These are phyloP conservation scores for Populus alba DNA, from an alignment of 345 rosid species.

Conservation along the genomic window DNA sequence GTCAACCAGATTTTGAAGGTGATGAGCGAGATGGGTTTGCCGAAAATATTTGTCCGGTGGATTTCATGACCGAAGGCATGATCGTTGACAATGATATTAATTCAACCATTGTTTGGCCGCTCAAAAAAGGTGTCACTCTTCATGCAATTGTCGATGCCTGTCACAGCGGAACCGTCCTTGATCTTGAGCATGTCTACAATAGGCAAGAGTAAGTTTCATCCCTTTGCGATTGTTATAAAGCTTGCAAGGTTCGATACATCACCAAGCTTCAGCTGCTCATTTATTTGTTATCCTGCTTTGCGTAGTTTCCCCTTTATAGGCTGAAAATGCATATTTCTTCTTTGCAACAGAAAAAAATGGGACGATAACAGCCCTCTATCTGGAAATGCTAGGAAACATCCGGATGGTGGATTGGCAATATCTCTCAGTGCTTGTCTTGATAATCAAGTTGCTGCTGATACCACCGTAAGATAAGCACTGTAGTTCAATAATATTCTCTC, in stretches of 20 bases:
- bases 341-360: conserved; percentile 33
- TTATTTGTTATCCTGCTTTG: neutral
- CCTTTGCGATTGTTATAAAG: no score
- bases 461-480: neutral
- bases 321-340: neutral
- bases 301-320: neutral
- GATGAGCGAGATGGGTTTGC: conserved; percentile 63
- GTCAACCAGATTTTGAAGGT: conserved; percentile 34
- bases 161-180: conserved; percentile 68
- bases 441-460: conserved; percentile 20
- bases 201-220: conserved; percentile 22
- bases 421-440: conserved; percentile 20
- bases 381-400: conserved; percentile 15
- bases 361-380: conserved; percentile 25
- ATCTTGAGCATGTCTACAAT: conserved; percentile 41
- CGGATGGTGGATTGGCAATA: conserved; percentile 30
- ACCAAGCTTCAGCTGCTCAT: neutral
- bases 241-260: no score
- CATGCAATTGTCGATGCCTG: conserved; percentile 67
- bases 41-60: conserved; percentile 56
- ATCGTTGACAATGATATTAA: conserved; percentile 51
- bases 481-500: neutral
- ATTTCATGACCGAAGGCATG: conserved; percentile 45
- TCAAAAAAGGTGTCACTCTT: conserved; percentile 45
- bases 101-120: conserved; percentile 43